Evolutionary conservation across 1,139 yeast species (phyloP).

Genomic region (Scheffersomyces quercinus): DNA sequence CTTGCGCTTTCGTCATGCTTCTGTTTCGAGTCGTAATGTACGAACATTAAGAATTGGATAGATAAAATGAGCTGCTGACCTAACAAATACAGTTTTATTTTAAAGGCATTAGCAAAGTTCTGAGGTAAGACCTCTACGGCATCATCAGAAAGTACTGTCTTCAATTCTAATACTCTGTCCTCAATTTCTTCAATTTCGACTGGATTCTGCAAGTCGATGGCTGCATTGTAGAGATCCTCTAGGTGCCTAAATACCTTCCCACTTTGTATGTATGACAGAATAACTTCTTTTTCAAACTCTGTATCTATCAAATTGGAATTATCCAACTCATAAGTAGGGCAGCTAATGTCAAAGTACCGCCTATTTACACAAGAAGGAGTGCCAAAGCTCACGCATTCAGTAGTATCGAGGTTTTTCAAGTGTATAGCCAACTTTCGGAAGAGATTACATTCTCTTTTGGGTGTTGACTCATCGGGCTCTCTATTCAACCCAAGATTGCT

Average conservation of each 20-base stretch:
- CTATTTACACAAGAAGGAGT: slow-evolving; percentile 1
- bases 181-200: not conserved
- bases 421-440: not conserved
- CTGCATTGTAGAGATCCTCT: not conserved
- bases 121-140: not conserved
- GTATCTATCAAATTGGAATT: not conserved
- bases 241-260: not conserved
- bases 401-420: not conserved
- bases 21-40: not conserved
- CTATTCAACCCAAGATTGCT: slow-evolving; percentile 1
- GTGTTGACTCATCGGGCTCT: slow-evolving; percentile 1
- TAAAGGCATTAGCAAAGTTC: not conserved
- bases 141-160: not conserved
- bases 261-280: not conserved
- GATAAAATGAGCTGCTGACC: not conserved
- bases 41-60: not conserved
- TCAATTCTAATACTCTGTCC: not conserved
- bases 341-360: slow-evolving; percentile 1
- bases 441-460: not conserved
- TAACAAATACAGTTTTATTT: not conserved
- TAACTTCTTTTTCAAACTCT: not conserved
- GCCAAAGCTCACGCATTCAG: slow-evolving; percentile 1
- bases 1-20: not conserved
- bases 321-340: slow-evolving; percentile 1
- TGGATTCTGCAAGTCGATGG: not conserved